Evolutionary conservation across 495 filamentous ascomycete species (phyloP).

Genomic region (Aspergillus incahuasiensis): DNA sequence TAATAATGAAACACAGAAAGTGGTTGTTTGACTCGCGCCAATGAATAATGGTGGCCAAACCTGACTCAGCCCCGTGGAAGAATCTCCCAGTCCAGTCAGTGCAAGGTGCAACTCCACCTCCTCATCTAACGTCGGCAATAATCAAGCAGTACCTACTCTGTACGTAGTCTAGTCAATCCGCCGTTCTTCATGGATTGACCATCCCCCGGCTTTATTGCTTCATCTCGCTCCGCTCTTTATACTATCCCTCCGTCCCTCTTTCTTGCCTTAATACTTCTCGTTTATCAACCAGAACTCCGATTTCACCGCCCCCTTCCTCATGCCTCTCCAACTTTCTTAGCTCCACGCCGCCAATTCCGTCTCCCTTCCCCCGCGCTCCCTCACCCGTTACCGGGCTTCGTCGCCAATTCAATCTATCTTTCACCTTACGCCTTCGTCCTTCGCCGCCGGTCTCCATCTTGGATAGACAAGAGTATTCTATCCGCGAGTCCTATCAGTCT

Average conservation of each 20-base stretch:
- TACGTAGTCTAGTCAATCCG: not conserved
- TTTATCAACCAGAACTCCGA: not conserved
- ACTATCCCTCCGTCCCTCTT: constrained; percentile 17
- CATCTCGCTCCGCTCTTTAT: constrained; percentile 15
- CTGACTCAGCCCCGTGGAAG: constrained; percentile 14
- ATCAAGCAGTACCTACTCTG: too few species aligned
- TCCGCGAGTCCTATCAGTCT: not conserved
- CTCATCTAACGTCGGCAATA: constrained; percentile 2
- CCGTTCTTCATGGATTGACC: constrained; percentile 5
- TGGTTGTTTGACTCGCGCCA: not conserved
- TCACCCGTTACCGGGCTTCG: constrained; percentile 13
- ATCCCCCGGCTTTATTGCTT: constrained; percentile 12
- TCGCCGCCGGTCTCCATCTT: not conserved
- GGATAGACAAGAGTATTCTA: not conserved
- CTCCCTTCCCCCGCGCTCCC: constrained; percentile 11
- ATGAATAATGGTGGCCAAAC: constrained; percentile 9
- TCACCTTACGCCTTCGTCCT: not conserved
- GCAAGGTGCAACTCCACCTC: not conserved
- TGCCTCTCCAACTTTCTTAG: constrained; percentile 20
- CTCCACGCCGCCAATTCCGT: constrained; percentile 14
- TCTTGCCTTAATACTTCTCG: not conserved
- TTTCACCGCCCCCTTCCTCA: constrained; percentile 13
- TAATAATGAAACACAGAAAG: not conserved
- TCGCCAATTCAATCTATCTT: not conserved
- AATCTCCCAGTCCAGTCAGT: constrained; percentile 2